These are phyloP conservation scores for Polyporus tsugae DNA, from an alignment of 1,284 basidiomycete species.

Conservation along the genomic window DNA sequence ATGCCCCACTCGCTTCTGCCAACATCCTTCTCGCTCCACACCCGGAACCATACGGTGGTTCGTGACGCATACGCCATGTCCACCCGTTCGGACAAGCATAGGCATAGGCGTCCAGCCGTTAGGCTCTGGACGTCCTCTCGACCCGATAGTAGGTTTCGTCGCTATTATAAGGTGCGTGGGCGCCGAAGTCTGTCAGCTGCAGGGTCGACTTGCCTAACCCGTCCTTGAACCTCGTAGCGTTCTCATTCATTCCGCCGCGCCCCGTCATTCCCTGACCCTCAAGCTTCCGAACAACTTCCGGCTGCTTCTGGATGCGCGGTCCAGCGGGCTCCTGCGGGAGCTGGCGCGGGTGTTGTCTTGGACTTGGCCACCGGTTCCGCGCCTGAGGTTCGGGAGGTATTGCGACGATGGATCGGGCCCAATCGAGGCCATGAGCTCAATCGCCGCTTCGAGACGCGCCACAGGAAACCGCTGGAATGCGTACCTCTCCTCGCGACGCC, in stretches of 20 bases:
- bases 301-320: constrained; percentile 23
- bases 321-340: background rate
- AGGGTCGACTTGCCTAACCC: constrained; percentile 22
- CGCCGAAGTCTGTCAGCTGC: constrained; percentile 29
- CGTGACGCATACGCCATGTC: background rate
- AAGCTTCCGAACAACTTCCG: constrained; percentile 24
- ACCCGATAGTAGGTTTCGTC: constrained; percentile 15
- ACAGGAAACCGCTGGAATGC: constrained; percentile 2
- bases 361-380: background rate
- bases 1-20: background rate
- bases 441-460: background rate
- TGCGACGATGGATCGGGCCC: constrained; percentile 5
- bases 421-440: background rate
- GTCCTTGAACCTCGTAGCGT: constrained; percentile 18
- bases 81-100: constrained; percentile 1
- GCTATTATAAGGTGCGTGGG: constrained; percentile 27
- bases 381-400: constrained; percentile 2
- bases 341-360: background rate
- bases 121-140: constrained; percentile 15
- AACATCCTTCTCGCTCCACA: background rate
- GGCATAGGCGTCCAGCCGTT: constrained; percentile 15
- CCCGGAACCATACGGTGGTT: background rate
- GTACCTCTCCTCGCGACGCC: background rate
- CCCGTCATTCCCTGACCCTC: constrained; percentile 7
- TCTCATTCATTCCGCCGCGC: constrained; percentile 6